Evolutionary conservation across 2,329 filamentous ascomycete species (phyloP).

Genomic region (Colletotrichum gloeosporioides): DNA sequence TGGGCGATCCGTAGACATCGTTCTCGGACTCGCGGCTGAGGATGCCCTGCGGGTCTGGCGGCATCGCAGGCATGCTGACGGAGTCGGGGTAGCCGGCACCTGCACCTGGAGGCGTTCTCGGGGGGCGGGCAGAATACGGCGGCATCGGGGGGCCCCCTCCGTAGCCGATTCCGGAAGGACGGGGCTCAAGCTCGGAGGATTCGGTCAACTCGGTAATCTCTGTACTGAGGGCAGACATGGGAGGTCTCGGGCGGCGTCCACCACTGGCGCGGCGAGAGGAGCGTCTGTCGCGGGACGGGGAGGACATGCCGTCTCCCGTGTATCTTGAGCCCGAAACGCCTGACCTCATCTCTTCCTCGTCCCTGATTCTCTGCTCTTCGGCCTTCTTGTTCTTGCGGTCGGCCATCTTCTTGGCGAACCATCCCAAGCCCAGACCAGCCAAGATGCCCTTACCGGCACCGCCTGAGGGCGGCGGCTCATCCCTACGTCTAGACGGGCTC

Average conservation of each 20-base stretch:
- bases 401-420: slow-evolving; percentile 70
- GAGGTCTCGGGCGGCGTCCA: slow-evolving; percentile 29
- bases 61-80: slow-evolving; percentile 52
- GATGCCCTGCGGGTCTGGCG: slow-evolving; percentile 50
- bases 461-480: slow-evolving; percentile 47
- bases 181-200: slow-evolving; percentile 45
- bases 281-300: slow-evolving; percentile 37
- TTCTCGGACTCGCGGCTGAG: slow-evolving; percentile 45
- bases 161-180: slow-evolving; percentile 35
- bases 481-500: slow-evolving; percentile 65
- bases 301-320: slow-evolving; percentile 70
- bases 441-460: slow-evolving; percentile 62
- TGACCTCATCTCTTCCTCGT: slow-evolving; percentile 61
- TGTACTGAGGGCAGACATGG: slow-evolving; percentile 20
- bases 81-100: slow-evolving; percentile 28
- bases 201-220: slow-evolving; percentile 28
- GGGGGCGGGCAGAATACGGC: slow-evolving; percentile 32
- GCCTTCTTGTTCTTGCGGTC: slow-evolving; percentile 55
- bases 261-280: slow-evolving; percentile 30
- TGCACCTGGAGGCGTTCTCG: slow-evolving; percentile 43
- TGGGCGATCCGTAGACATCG: slow-evolving; percentile 47
- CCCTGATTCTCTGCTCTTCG: slow-evolving; percentile 48
- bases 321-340: slow-evolving; percentile 68
- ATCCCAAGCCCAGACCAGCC: slow-evolving; percentile 70
- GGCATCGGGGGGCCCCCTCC: slow-evolving; percentile 41